Percentiles rank a stretch among this genome's conserved stretches.
These are phyloP conservation scores for Boletus bicolor DNA, from an alignment of 768 basidiomycete species.

Conservation along the genomic window DNA sequence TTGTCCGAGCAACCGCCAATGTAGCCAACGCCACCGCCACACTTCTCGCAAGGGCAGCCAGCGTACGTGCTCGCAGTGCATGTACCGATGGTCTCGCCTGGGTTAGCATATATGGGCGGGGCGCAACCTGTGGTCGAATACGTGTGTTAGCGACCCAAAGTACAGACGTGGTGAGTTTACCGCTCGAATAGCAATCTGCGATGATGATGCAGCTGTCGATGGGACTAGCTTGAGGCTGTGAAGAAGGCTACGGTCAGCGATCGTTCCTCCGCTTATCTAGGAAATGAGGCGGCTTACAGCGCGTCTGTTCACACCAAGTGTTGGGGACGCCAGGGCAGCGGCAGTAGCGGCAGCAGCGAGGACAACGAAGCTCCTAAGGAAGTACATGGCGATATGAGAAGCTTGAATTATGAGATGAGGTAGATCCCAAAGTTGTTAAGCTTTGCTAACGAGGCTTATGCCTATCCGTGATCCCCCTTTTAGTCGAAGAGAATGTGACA, in stretches of 20 bases:
- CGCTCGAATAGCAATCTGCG: background rate
- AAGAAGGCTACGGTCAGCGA: background rate
- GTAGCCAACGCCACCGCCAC: background rate
- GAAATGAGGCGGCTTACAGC: background rate
- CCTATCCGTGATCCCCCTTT: background rate
- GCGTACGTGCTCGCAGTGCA: background rate
- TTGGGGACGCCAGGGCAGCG: background rate
- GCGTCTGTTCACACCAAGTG: background rate
- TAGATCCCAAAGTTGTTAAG: background rate
- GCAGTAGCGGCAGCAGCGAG: background rate
- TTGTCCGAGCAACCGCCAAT: background rate
- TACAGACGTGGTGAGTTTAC: background rate
- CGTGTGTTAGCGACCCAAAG: background rate
- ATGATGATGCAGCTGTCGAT: background rate
- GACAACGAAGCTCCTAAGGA: background rate
- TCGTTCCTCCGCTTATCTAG: background rate
- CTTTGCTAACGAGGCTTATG: background rate
- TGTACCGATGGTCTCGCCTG: background rate
- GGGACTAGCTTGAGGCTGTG: background rate
- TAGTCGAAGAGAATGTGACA: background rate
- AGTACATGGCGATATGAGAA: background rate
- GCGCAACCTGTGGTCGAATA: background rate
- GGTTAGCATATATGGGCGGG: background rate
- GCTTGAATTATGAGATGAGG: background rate
- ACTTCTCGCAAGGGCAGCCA: slow-evolving; percentile 5